phyloP scores from a whole-genome alignment of 352 stramenopile genomes.

The Pseudoperonospora humuli region DNA sequence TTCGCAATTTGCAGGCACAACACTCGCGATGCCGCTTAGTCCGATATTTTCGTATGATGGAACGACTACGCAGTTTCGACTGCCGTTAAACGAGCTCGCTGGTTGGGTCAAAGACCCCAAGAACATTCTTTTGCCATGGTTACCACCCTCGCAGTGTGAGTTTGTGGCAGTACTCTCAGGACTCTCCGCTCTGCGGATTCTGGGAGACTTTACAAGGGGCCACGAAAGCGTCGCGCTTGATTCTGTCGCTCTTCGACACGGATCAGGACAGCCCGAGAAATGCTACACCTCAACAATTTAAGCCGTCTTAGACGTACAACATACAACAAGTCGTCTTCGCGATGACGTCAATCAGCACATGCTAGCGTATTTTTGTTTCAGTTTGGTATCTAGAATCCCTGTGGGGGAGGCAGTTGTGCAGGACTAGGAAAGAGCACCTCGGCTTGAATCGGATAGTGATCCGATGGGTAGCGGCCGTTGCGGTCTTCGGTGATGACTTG shows the following conservation, averaged over 20 bases:
- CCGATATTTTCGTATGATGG: slow-evolving; percentile 76
- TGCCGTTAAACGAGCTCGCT: slow-evolving; percentile 79
- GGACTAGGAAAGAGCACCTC: slow-evolving; percentile 69
- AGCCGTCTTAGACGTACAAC: slow-evolving; percentile 7
- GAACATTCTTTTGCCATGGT: slow-evolving; percentile 80
- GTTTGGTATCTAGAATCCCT: slow-evolving; percentile 6
- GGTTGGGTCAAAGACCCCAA: slow-evolving; percentile 89
- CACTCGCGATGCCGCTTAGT: slow-evolving; percentile 78
- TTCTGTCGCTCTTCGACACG: slow-evolving; percentile 62
- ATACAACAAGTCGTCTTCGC: slow-evolving; percentile 8
- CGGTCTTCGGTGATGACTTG: slow-evolving; percentile 80
- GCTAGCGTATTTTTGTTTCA: slow-evolving; percentile 8
- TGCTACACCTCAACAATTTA: slow-evolving; percentile 20
- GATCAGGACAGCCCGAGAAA: slow-evolving; percentile 24
- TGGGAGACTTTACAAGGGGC: slow-evolving; percentile 87
- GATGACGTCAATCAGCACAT: neutral
- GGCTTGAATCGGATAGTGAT: slow-evolving; percentile 84
- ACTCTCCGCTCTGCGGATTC: slow-evolving; percentile 76
- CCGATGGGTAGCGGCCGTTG: slow-evolving; percentile 74
- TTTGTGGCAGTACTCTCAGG: slow-evolving; percentile 84
- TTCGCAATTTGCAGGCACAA: slow-evolving; percentile 64
- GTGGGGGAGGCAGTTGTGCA: slow-evolving; percentile 40
- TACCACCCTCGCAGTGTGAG: slow-evolving; percentile 65
- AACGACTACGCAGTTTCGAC: slow-evolving; percentile 64
- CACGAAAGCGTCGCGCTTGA: slow-evolving; percentile 89